phyloP scores from a whole-genome alignment of 2,329 filamentous ascomycete genomes.

The Trichoderma sp. region DNA sequence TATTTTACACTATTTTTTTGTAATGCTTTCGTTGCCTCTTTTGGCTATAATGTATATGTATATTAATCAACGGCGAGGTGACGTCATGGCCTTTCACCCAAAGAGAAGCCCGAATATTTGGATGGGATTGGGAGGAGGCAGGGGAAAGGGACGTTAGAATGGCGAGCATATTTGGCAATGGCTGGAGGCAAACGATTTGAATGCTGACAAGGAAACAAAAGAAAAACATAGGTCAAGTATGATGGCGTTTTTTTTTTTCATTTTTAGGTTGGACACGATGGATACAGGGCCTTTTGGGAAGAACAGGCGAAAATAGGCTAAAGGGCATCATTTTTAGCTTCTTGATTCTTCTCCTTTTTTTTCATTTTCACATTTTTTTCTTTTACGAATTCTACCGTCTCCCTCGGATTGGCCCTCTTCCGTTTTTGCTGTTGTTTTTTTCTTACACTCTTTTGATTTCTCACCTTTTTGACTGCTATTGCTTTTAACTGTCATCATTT shows the following conservation, averaged over 20 bases:
- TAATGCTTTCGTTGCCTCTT: conserved; percentile 7
- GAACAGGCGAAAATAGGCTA: conserved; percentile 3
- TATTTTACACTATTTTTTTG: background rate
- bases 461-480: background rate
- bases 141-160: background rate
- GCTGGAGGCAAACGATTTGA: conserved; percentile 12
- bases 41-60: conserved; percentile 27
- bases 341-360: conserved; percentile 8
- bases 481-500: background rate
- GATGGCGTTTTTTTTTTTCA: conserved; percentile 20
- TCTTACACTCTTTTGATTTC: background rate
- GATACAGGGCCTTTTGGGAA: conserved; percentile 18
- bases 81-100: background rate
- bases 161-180: conserved; percentile 11
- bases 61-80: conserved; percentile 19
- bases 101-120: background rate
- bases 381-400: background rate
- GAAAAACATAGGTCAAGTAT: conserved; percentile 6
- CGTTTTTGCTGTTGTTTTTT: background rate
- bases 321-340: conserved; percentile 8
- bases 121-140: background rate
- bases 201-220: conserved; percentile 17
- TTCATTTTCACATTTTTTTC: background rate
- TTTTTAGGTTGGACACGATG: conserved; percentile 13
- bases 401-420: background rate